A percentile compares a stretch with the other conserved stretches of the same genome.
Conservation (phyloP, 495 filamentous ascomycete species). For the Lophium mytilinum region DNA sequence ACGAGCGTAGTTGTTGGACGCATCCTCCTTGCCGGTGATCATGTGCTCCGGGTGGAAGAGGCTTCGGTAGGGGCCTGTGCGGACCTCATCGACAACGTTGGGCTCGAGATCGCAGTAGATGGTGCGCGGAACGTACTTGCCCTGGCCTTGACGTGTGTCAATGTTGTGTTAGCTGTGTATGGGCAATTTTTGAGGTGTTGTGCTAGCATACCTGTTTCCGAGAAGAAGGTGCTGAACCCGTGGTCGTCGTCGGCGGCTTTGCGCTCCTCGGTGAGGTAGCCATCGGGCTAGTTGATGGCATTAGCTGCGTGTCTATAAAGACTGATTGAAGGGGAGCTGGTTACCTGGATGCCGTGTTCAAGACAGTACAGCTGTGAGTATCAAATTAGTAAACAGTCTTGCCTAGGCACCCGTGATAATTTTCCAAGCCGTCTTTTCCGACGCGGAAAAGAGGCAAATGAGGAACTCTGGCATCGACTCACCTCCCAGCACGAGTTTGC, state of each 20-base stretch:
- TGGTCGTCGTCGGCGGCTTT: slow-evolving; percentile 87
- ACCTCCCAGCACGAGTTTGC: slow-evolving; percentile 99
- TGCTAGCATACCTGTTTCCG: slow-evolving; percentile 77
- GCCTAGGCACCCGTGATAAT: neutral
- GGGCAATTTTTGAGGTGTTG: neutral
- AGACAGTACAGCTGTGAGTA: slow-evolving; percentile 87
- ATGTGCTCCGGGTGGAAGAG: slow-evolving; percentile 98
- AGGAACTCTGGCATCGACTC: slow-evolving; percentile 33
- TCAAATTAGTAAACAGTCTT: slow-evolving; percentile 6
- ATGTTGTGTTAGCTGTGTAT: neutral
- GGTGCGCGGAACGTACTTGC: slow-evolving; percentile 97
- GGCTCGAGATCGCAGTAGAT: slow-evolving; percentile 99
- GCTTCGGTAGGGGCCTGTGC: slow-evolving; percentile 88
- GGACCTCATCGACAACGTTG: slow-evolving; percentile 99
- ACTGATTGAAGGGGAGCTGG: slow-evolving; percentile 29
- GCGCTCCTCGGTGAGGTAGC: slow-evolving; percentile 96
- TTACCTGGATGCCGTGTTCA: slow-evolving; percentile 98
- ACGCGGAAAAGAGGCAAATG: neutral
- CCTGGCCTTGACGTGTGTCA: slow-evolving; percentile 59
- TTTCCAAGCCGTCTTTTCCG: neutral
- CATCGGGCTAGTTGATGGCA: slow-evolving; percentile 66
- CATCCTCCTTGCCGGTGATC: slow-evolving; percentile 99
- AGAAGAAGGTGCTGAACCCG: slow-evolving; percentile 99
- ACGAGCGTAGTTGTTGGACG: slow-evolving; percentile 98
- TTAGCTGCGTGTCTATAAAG: slow-evolving; percentile 32